A percentile compares a stretch with the other conserved stretches of the same genome.
These are phyloP conservation scores for Phialophora macrospora DNA, from an alignment of 2,329 filamentous ascomycete genomes.

Conservation along the genomic window DNA sequence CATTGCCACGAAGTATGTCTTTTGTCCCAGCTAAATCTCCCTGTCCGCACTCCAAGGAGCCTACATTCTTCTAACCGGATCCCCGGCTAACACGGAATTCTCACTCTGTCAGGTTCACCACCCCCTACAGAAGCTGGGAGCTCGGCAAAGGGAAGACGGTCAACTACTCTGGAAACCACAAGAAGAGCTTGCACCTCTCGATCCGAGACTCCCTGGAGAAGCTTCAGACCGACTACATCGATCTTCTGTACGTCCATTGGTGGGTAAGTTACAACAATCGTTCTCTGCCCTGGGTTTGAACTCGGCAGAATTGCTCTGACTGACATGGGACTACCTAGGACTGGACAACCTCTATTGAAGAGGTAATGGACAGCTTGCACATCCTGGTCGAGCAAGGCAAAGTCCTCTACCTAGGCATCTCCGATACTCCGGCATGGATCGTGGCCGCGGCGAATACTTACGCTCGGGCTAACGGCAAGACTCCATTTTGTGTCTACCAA, in stretches of 20 bases:
- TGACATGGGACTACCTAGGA: conserved; percentile 56
- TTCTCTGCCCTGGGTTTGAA: neutral
- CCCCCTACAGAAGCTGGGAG: conserved; percentile 56
- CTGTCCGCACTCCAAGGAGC: neutral
- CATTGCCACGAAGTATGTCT: conserved; percentile 69
- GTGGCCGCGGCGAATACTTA: conserved; percentile 49
- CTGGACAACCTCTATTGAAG: conserved; percentile 65
- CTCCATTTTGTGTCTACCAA: conserved; percentile 48
- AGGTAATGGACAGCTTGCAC: conserved; percentile 72
- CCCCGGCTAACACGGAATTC: neutral
- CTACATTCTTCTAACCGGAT: neutral
- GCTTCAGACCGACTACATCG: conserved; percentile 46
- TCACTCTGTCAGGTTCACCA: conserved; percentile 63
- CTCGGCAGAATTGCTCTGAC: neutral
- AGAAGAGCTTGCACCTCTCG: conserved; percentile 42
- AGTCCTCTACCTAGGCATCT: conserved; percentile 56
- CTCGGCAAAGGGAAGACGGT: conserved; percentile 47
- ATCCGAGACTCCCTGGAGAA: conserved; percentile 44
- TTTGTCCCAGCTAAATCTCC: conserved; percentile 51
- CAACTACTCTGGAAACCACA: conserved; percentile 51
- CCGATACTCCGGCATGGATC: conserved; percentile 50
- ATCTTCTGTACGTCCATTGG: conserved; percentile 45
- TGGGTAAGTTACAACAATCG: conserved; percentile 54
- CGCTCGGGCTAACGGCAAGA: conserved; percentile 48
- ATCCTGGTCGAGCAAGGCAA: conserved; percentile 64